A percentile compares a stretch with the other conserved stretches of the same genome.
These are phyloP conservation scores for Chamaenerion angustifolium DNA, from an alignment of 345 rosid genomes.

Conservation along the genomic window DNA sequence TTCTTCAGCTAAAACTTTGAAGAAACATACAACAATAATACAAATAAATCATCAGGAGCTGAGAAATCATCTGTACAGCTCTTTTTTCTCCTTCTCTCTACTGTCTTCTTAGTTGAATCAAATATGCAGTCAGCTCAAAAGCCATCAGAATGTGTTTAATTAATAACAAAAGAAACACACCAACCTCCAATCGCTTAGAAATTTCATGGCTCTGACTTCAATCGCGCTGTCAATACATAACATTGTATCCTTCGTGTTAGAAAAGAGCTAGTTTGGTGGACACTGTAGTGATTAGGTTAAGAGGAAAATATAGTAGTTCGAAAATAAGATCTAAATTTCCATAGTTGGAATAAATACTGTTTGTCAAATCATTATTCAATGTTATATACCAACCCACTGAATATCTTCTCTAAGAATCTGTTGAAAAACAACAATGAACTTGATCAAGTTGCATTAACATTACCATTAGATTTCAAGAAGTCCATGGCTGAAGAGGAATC, in stretches of 20 bases:
- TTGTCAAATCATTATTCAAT: too few relatives aligned
- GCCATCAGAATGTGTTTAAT: not conserved
- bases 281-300: too few relatives aligned
- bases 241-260: slow-evolving; percentile 1
- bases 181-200: slow-evolving; percentile 3
- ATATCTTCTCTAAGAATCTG: too few relatives aligned
- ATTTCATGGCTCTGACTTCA: slow-evolving; percentile 58
- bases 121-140: slow-evolving; percentile 19
- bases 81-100: slow-evolving; percentile 1
- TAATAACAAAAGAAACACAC: not conserved
- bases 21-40: slow-evolving; percentile 22
- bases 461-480: slow-evolving; percentile 50
- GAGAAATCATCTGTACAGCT: slow-evolving; percentile 35
- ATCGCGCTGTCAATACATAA: slow-evolving; percentile 23
- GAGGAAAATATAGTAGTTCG: too few relatives aligned
- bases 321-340: too few relatives aligned
- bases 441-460: slow-evolving; percentile 9
- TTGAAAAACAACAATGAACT: not conserved
- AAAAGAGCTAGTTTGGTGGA: not conserved
- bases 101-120: slow-evolving; percentile 9
- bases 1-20: slow-evolving; percentile 41
- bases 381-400: too few relatives aligned
- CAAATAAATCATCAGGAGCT: slow-evolving; percentile 15
- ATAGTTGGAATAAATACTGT: too few relatives aligned
- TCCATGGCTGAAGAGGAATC: slow-evolving; percentile 47